Evolutionary conservation across 129 eudicot species (phyloP).

Genomic region (Escallonia rubra): DNA sequence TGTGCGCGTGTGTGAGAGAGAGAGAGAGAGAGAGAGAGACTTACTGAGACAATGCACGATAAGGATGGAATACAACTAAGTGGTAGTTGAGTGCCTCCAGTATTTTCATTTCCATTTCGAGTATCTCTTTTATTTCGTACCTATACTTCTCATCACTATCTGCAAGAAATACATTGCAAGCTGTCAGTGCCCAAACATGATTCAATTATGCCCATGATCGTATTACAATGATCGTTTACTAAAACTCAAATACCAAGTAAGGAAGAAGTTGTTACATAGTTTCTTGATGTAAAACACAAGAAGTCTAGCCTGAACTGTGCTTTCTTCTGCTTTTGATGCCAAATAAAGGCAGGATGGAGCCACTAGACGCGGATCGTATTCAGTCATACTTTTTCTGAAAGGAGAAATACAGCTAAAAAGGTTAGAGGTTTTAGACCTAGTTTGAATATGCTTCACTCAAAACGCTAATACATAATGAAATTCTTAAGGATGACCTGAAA

Average conservation of each 20-base stretch:
- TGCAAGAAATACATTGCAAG: slow-evolving; percentile 30
- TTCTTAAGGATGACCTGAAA: neutral
- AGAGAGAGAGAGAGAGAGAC: slow-evolving; percentile 20
- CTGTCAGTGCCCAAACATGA: neutral
- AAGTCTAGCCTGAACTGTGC: slow-evolving; percentile 94
- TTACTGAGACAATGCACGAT: slow-evolving; percentile 86
- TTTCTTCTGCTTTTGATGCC: slow-evolving; percentile 98
- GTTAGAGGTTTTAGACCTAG: no score
- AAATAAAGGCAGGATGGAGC: slow-evolving; percentile 95
- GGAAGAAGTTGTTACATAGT: slow-evolving; percentile 34
- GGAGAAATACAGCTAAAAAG: neutral
- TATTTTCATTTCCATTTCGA: slow-evolving; percentile 98
- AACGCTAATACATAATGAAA: neutral
- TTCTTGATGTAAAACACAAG: slow-evolving; percentile 86
- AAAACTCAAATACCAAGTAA: neutral
- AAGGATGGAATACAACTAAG: slow-evolving; percentile 92
- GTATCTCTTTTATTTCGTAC: slow-evolving; percentile 89
- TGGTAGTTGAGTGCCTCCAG: slow-evolving; percentile 90
- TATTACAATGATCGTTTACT: neutral
- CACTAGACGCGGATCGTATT: slow-evolving; percentile 93
- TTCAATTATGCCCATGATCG: neutral
- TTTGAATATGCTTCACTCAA: neutral
- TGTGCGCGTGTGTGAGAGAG: no score
- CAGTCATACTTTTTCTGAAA: slow-evolving; percentile 82
- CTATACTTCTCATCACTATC: slow-evolving; percentile 88